phyloP scores from a whole-genome alignment of 345 rosid genomes.

The Heritiera littoralis region DNA sequence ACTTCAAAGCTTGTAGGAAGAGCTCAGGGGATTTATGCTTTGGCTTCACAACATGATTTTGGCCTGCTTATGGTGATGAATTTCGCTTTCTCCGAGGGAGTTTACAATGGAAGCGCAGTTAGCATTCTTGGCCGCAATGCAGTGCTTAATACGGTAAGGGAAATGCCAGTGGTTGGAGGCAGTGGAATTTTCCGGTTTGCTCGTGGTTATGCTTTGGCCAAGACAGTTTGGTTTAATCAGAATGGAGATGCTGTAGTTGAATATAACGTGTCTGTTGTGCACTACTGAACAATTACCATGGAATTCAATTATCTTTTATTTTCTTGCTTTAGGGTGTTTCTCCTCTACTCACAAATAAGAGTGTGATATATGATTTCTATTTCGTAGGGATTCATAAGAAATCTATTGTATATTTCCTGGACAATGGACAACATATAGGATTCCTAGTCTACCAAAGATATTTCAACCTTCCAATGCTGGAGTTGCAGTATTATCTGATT shows the following conservation, averaged over 20 bases:
- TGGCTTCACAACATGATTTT: slow-evolving; percentile 23
- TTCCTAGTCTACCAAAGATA: no score
- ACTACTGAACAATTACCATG: slow-evolving; percentile 18
- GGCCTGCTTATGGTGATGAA: slow-evolving; percentile 34
- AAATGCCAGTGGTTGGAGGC: slow-evolving; percentile 40
- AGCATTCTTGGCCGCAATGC: slow-evolving; percentile 27
- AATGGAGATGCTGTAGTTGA: slow-evolving; percentile 23
- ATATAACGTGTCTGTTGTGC: slow-evolving; percentile 29
- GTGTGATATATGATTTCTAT: not conserved
- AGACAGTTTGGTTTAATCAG: slow-evolving; percentile 19
- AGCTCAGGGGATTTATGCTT: slow-evolving; percentile 34
- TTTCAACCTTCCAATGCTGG: slow-evolving; percentile 2
- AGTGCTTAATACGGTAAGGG: slow-evolving; percentile 15
- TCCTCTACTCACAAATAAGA: no score
- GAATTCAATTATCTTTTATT: not conserved
- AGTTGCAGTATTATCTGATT: not conserved
- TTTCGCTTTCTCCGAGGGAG: slow-evolving; percentile 29
- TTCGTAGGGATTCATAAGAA: not conserved
- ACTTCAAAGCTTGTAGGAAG: slow-evolving; percentile 33
- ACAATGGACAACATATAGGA: no score
- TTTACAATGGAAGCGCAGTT: slow-evolving; percentile 31
- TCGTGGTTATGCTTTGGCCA: slow-evolving; percentile 32
- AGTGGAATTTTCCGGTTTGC: slow-evolving; percentile 39
- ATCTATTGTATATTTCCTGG: not conserved
- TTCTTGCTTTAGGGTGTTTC: not conserved